These are phyloP conservation scores for Gossypium davidsonii DNA, from an alignment of 441 rosid species.

Conservation along the genomic window DNA sequence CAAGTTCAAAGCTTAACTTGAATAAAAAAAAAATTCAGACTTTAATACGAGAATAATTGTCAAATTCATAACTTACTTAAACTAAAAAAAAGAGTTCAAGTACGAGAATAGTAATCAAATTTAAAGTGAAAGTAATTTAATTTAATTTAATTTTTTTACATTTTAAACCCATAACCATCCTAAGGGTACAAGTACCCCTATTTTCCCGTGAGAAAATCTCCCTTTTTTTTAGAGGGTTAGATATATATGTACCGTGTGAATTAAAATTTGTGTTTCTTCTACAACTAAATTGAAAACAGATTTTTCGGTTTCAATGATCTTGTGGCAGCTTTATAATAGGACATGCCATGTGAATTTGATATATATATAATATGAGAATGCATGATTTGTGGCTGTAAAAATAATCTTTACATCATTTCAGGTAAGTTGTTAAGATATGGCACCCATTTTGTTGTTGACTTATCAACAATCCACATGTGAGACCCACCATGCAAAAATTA, in stretches of 20 bases:
- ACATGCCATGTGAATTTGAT: slow-evolving; percentile 27
- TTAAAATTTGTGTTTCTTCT: too few relatives aligned
- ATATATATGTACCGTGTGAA: too few relatives aligned
- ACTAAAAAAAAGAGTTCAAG: too few relatives aligned
- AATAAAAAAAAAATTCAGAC: too few relatives aligned
- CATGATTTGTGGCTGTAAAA: slow-evolving; percentile 5
- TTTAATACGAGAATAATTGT: too few relatives aligned
- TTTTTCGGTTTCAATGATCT: slow-evolving; percentile 5
- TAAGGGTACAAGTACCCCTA: neutral
- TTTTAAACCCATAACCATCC: neutral
- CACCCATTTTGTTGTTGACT: slow-evolving; percentile 15
- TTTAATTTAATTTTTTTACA: too few relatives aligned
- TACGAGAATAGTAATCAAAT: too few relatives aligned
- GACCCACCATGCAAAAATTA: neutral
- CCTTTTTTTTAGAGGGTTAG: too few relatives aligned
- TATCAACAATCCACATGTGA: slow-evolving; percentile 6
- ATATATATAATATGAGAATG: slow-evolving; percentile 19
- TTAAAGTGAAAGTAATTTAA: too few relatives aligned
- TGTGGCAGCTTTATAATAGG: slow-evolving; percentile 23
- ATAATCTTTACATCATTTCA: slow-evolving; percentile 6
- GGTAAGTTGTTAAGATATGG: slow-evolving; percentile 20
- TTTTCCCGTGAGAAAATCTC: too few relatives aligned
- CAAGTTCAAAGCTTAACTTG: too few relatives aligned
- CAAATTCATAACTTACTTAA: too few relatives aligned
- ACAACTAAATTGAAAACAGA: neutral